Base-by-base conservation (phyloP, 1,284 basidiomycete genomes). In the Hypsizygus ulmarius region DNA sequence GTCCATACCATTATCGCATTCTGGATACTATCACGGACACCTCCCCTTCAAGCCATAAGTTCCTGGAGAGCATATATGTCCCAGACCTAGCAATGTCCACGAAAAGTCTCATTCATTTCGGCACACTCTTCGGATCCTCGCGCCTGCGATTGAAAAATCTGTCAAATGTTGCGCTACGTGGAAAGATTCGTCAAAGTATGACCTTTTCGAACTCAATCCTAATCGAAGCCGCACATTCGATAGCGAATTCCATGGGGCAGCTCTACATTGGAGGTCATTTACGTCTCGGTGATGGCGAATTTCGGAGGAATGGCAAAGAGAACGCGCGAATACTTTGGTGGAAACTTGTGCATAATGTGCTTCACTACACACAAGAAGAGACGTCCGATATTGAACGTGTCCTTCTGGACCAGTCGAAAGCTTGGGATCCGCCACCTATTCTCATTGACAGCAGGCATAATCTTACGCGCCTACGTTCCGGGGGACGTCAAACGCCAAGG, bases 61-160 rank as follows among this genome's bases (percentile, higher is more conserved):
- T 78, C 62, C 50, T 54, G 7, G 64, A 73, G 38, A 59, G 66
- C 19, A 58, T 84, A 18, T 67, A 70, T 44, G 72, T 84, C 32
- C 57, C 65, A 11, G 59, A 71, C 0, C 70, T 84, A 11, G 63
- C 62, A 8, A 35, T 56, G 21, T 59, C 68, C 16, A 56, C 64
- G 0, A 68, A 77, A 44, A 74, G 71, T 0, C 71, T 87, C 16
- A 58, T 89, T 14, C 77, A 82, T 51, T 59, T 88, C 9, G 86
- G 86, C 5, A 80, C 82, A 0, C 72, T 88, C 2, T 87, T 87
- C 63, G 85, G 84, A 3, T 81, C 83, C 1, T 80, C 81, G 2
- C 76, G 87, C 5, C 66, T 89, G 3, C 73, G 75, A 30, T 70
- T 89, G 1, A 69, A 63, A 9, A 59, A 67, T 12, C 45, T 56